Evolutionary conservation across 345 rosid genomes (phyloP).

Genomic region (Bruguiera parviflora): DNA sequence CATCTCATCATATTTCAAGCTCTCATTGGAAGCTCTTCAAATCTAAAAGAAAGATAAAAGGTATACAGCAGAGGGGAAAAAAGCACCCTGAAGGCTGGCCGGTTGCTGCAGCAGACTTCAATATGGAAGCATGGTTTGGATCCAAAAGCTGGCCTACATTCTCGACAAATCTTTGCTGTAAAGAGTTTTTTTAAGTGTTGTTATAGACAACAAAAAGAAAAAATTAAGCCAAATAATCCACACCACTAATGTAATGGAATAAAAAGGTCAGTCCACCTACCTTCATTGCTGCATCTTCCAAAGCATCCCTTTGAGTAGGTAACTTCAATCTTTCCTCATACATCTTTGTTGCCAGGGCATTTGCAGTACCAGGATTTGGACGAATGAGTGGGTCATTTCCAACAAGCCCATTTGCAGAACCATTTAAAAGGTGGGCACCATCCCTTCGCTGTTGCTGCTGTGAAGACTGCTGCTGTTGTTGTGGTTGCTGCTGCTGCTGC

Average conservation of each 20-base stretch:
- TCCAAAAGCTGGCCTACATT: conserved; percentile 87
- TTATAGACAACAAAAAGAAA: not conserved
- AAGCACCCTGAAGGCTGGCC: conserved; percentile 89
- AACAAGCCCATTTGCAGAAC: conserved; percentile 70
- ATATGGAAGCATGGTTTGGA: conserved; percentile 75
- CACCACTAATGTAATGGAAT: too few relatives aligned
- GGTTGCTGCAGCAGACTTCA: conserved; percentile 73
- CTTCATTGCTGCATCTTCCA: conserved; percentile 84
- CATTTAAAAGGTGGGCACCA: conserved; percentile 73
- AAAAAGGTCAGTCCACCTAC: conserved; percentile 31
- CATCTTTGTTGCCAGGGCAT: conserved; percentile 78
- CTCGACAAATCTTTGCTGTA: conserved; percentile 79
- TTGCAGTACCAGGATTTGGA: conserved; percentile 72
- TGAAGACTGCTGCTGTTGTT: conserved; percentile 43
- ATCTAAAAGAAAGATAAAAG: conserved; percentile 11
- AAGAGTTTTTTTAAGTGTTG: conserved; percentile 9
- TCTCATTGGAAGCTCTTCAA: conserved; percentile 8
- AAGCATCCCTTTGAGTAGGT: conserved; percentile 79
- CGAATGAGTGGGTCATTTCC: conserved; percentile 79
- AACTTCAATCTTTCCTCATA: conserved; percentile 80
- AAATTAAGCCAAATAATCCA: not conserved
- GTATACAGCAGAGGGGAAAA: conserved; percentile 19
- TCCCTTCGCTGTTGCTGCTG: conserved; percentile 74
- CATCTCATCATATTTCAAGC: not conserved
- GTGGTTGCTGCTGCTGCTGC: conserved; percentile 55